Evolutionary conservation across 2,329 filamentous ascomycete genomes (phyloP).

Genomic region (Aspergillus hiratsukae): DNA sequence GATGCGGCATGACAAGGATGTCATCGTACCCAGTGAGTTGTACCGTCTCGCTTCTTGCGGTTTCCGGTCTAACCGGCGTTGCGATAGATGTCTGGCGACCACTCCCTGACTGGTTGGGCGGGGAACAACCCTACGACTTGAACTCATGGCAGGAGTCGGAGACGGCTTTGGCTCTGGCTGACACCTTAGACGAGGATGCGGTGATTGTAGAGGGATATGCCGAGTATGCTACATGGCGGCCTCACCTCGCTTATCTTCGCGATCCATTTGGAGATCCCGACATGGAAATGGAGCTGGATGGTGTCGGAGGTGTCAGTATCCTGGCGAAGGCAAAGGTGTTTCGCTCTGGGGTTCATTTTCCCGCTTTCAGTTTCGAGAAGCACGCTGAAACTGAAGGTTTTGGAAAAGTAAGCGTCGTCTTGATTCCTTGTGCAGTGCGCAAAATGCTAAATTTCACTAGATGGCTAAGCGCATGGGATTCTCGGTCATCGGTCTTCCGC

Average conservation of each 20-base stretch:
- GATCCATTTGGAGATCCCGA: conserved; percentile 97
- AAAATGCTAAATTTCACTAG: conserved; percentile 44
- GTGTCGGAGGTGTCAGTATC: conserved; percentile 95
- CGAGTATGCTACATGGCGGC: conserved; percentile 97
- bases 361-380: conserved; percentile 97
- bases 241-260: conserved; percentile 91
- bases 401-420: conserved; percentile 67
- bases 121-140: conserved; percentile 95
- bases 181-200: conserved; percentile 93
- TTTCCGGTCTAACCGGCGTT: conserved; percentile 20
- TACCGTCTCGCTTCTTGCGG: background rate
- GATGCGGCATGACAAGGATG: conserved; percentile 98
- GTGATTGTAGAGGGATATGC: conserved; percentile 99
- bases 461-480: conserved; percentile 97
- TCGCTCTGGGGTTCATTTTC: conserved; percentile 91
- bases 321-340: conserved; percentile 95
- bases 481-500: conserved; percentile 89
- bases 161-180: conserved; percentile 85
- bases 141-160: conserved; percentile 99
- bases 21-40: conserved; percentile 91
- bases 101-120: conserved; percentile 97
- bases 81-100: conserved; percentile 86
- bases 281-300: conserved; percentile 99
- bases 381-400: conserved; percentile 98
- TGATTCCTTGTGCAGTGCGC: background rate